Conservation (phyloP, 805 yeast genomes). For the Limtongia smithiae region DNA sequence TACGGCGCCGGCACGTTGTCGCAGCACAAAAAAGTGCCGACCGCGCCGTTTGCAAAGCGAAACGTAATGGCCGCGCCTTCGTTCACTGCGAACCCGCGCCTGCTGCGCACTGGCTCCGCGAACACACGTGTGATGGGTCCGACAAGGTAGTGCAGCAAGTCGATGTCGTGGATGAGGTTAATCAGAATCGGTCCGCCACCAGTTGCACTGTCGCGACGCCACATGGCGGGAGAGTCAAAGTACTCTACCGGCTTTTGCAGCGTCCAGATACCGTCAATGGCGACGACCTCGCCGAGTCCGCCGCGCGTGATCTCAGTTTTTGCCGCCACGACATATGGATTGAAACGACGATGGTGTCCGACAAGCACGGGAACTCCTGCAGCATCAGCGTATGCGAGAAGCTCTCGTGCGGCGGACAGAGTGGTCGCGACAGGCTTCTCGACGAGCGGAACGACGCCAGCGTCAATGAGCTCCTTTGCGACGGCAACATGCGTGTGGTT, state of each 20-base stretch:
- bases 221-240: background rate
- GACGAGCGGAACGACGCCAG: too few species aligned
- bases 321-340: too few species aligned
- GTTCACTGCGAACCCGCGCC: background rate
- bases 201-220: background rate
- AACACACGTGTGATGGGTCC: background rate
- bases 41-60: background rate
- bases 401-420: too few species aligned
- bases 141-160: background rate
- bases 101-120: too few species aligned
- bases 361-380: too few species aligned
- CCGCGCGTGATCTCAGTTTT: too few species aligned
- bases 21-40: constrained; percentile 1
- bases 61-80: background rate
- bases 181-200: background rate
- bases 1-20: too few species aligned
- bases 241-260: background rate
- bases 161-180: background rate
- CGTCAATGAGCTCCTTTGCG: background rate
- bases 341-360: too few species aligned
- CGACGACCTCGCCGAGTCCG: too few species aligned
- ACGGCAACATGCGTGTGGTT: background rate
- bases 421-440: too few species aligned
- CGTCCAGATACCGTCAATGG: background rate
- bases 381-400: too few species aligned